These are phyloP conservation scores for Synchytrium microbalum DNA, from an alignment of 371 early-diverging fungal genomes.

Conservation along the genomic window DNA sequence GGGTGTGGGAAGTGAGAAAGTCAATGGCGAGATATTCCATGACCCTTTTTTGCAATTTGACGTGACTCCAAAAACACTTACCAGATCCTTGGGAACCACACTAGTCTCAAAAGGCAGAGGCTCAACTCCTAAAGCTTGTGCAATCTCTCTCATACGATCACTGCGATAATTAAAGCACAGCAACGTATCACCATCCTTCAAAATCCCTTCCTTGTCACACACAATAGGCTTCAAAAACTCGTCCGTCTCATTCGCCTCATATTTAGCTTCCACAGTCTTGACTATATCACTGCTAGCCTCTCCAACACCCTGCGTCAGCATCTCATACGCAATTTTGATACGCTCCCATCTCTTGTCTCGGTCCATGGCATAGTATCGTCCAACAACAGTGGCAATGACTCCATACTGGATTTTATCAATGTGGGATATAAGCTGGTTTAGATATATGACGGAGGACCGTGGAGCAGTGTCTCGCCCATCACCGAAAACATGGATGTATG, in stretches of 20 bases:
- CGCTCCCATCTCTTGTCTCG: conserved; percentile 99
- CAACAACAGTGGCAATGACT: conserved; percentile 84
- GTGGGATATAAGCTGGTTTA: conserved; percentile 60
- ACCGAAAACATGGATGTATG: conserved; percentile 94
- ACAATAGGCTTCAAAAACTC: conserved; percentile 98
- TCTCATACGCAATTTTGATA: conserved; percentile 87
- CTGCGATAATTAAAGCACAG: conserved; percentile 64
- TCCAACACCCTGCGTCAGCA: conserved; percentile 74
- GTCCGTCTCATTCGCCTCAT: conserved; percentile 83
- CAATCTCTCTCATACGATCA: conserved; percentile 98
- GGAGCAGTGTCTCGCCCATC: conserved; percentile 99
- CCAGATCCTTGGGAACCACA: conserved; percentile 65
- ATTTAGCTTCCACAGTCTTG: conserved; percentile 71
- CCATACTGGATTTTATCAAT: conserved; percentile 61
- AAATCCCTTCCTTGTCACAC: conserved; percentile 61
- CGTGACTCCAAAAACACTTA: conserved; percentile 17
- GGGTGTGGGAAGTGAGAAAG: conserved; percentile 6
- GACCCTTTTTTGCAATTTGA: background rate
- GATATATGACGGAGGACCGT: conserved; percentile 60
- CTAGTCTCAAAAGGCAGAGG: conserved; percentile 80
- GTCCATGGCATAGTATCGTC: conserved; percentile 99
- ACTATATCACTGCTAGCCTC: conserved; percentile 38
- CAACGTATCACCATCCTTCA: conserved; percentile 50
- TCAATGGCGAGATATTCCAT: conserved; percentile 2
- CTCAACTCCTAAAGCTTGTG: conserved; percentile 75